Evolutionary conservation across 2,329 filamentous ascomycete genomes (phyloP).

Genomic region (Periconia macrospinosa): DNA sequence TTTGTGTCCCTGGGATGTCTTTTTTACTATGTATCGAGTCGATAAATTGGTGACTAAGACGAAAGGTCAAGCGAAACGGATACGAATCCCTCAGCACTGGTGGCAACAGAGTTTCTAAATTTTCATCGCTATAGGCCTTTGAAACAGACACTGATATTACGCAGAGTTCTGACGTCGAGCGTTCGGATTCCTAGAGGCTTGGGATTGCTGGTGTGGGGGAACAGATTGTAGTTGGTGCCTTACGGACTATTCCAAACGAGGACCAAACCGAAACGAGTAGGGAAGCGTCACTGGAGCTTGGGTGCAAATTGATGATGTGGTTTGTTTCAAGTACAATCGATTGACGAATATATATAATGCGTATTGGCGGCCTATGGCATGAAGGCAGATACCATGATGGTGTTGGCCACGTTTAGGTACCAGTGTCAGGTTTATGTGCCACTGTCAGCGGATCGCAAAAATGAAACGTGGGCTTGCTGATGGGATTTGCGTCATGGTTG

Average conservation of each 20-base stretch:
- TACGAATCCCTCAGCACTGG: too few relatives aligned
- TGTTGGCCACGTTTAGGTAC: slow-evolving; percentile 23
- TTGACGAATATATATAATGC: slow-evolving; percentile 11
- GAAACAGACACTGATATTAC: slow-evolving; percentile 1
- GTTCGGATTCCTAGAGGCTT: background rate
- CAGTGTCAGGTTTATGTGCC: slow-evolving; percentile 20
- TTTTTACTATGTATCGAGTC: background rate
- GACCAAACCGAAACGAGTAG: slow-evolving; percentile 19
- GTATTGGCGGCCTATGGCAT: slow-evolving; percentile 14
- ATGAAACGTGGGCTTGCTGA: slow-evolving; percentile 26
- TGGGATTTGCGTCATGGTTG: slow-evolving; percentile 17
- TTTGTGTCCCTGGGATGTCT: too few relatives aligned
- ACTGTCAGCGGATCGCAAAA: slow-evolving; percentile 20
- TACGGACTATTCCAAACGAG: slow-evolving; percentile 11
- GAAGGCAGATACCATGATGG: slow-evolving; percentile 20
- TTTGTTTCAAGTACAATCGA: slow-evolving; percentile 24
- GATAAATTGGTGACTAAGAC: too few relatives aligned
- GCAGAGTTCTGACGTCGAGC: slow-evolving; percentile 6
- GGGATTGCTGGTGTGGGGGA: slow-evolving; percentile 5
- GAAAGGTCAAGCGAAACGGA: too few relatives aligned
- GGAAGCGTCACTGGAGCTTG: slow-evolving; percentile 5
- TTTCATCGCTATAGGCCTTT: too few relatives aligned
- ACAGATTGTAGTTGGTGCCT: slow-evolving; percentile 15
- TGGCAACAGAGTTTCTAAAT: too few relatives aligned
- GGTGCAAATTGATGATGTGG: slow-evolving; percentile 15